These are phyloP conservation scores for Psilocybe cubensis DNA, from an alignment of 768 basidiomycete genomes.

Conservation along the genomic window DNA sequence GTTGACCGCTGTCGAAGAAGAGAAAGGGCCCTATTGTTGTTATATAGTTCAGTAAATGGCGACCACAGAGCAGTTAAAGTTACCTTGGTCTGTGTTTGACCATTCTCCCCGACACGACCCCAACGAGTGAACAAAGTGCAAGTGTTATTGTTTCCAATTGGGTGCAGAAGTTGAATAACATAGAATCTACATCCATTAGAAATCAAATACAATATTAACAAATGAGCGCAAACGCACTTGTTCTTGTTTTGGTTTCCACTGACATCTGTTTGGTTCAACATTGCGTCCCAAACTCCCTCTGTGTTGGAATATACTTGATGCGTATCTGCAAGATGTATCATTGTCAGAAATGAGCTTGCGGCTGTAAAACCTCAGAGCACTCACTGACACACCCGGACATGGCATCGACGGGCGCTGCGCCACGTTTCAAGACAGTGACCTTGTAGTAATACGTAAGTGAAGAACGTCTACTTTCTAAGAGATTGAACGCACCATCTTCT, in stretches of 20 bases:
- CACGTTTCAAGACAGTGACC: conserved; percentile 15
- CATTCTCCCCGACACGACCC: conserved; percentile 13
- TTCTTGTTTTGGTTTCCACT: conserved; percentile 14
- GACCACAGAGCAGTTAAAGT: too few species aligned
- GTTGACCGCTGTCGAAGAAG: background rate
- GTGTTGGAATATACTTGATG: conserved; percentile 6
- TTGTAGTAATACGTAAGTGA: background rate
- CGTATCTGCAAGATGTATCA: conserved; percentile 2
- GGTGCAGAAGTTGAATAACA: conserved; percentile 11
- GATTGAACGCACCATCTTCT: background rate
- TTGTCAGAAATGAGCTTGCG: background rate
- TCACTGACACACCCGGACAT: background rate
- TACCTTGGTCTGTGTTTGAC: conserved; percentile 11
- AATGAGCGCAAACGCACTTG: background rate
- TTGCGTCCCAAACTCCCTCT: conserved; percentile 10
- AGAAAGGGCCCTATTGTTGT: conserved; percentile 7
- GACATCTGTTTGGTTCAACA: conserved; percentile 15
- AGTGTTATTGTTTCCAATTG: background rate
- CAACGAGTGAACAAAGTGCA: conserved; percentile 10
- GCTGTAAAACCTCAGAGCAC: background rate
- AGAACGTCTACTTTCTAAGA: background rate
- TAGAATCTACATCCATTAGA: conserved; percentile 4
- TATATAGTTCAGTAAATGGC: too few species aligned
- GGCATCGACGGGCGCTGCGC: conserved; percentile 14
- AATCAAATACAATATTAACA: background rate